These are phyloP conservation scores for Neonectria hederae DNA, from an alignment of 2,329 filamentous ascomycete species.

Conservation along the genomic window DNA sequence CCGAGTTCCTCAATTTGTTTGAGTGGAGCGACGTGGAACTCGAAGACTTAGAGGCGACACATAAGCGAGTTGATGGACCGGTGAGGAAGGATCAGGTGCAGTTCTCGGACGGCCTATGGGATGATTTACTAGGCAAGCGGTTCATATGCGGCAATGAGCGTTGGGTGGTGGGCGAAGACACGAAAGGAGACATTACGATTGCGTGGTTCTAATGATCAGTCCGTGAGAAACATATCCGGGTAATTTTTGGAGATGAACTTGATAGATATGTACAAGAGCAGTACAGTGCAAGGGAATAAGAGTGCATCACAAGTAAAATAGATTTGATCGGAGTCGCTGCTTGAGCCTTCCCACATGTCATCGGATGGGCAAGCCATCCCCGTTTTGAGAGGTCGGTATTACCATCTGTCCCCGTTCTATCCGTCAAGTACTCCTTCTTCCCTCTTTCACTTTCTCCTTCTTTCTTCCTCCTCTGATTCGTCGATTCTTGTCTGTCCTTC, in stretches of 20 bases:
- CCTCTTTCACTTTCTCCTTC: constrained; percentile 14
- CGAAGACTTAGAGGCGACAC: constrained; percentile 14
- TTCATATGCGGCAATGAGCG: constrained; percentile 67
- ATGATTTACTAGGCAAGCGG: constrained; percentile 60
- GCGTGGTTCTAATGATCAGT: constrained; percentile 54
- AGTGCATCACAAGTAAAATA: constrained; percentile 34
- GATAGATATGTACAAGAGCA: constrained; percentile 16
- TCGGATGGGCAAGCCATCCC: constrained; percentile 20
- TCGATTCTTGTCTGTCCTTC: constrained; percentile 16
- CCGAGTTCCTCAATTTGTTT: constrained; percentile 8
- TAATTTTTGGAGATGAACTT: constrained; percentile 36
- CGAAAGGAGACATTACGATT: constrained; percentile 60
- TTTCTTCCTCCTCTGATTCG: not conserved
- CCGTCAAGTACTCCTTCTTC: constrained; percentile 1
- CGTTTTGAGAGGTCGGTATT: constrained; percentile 23
- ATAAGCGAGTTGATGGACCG: constrained; percentile 26
- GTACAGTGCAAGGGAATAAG: constrained; percentile 5
- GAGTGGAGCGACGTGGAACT: constrained; percentile 19
- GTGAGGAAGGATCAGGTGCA: constrained; percentile 47
- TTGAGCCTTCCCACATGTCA: constrained; percentile 28
- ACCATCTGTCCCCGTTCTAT: constrained; percentile 31
- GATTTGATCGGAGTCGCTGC: constrained; percentile 29
- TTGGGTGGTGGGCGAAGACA: constrained; percentile 70
- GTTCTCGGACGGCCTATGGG: constrained; percentile 56
- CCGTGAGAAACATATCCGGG: constrained; percentile 3